Evolutionary conservation across 2,329 filamentous ascomycete genomes (phyloP), one percentile per base, ranked within the genome.

Genomic region (Teratosphaeria gauchensis): DNA sequence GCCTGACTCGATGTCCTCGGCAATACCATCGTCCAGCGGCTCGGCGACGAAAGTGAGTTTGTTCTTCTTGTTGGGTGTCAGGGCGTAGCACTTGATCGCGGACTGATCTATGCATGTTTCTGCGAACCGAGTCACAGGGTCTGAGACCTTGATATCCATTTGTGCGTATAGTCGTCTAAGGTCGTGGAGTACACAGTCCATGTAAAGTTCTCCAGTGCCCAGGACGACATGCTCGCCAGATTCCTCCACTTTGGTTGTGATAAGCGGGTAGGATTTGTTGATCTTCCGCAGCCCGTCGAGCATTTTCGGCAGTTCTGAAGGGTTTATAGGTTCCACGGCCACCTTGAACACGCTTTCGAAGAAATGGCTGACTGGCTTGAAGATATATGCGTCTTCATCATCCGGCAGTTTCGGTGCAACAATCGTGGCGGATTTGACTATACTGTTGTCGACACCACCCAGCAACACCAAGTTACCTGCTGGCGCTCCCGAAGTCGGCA

Each of bases 51-150:
- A 96, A 38, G 94, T 97, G 68, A 99, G 88, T 74, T 95, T 96
- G 78, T 99, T 99, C 79, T 96, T 96, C 78, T 99, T 99, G 78
- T 99, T 99, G 1, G 94, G 94, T 2, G 94, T 97, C 66, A 96
- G 85, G 24, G 94, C 92, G 73, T 96, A 99, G 77, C 94, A 99
- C 76, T 96, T 96, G 60, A 95, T 96, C 21, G 92, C 92, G 19
- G 91, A 96, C 65, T 94, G 95, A 73, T 99, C 94, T 42, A 96
- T 91, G 30, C 96, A 92, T 0, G 94, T 99, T 76, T 99, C 94
- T 75, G 91, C 96, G 80, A 99, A 99, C 54, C 94, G 83, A 16
- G 94, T 97, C 51, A 99, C 92, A 0, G 94, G 94, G 71, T 99
- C 94, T 0, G 94, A 99, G 54, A 99, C 90, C 76, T 97, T 97